phyloP scores from a whole-genome alignment of 192 early-diverging fungal species.

The Gorgonomyces haynaldii region DNA sequence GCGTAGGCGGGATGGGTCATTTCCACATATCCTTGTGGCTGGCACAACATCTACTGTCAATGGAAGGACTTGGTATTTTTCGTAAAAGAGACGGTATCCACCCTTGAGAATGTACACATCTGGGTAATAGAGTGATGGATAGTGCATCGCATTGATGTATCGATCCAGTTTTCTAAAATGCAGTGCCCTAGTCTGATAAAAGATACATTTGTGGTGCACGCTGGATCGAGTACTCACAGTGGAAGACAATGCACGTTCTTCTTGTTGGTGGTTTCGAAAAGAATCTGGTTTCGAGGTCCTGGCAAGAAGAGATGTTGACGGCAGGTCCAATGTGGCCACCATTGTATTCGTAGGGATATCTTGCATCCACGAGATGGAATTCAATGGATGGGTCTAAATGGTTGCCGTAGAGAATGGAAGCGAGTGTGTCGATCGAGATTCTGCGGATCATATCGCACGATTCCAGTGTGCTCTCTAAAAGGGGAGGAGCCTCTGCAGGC shows the following conservation, averaged over 20 bases:
- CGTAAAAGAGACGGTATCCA: constrained; percentile 69
- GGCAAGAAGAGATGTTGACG: constrained; percentile 52
- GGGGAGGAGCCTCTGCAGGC: too few relatives aligned
- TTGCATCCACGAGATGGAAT: constrained; percentile 65
- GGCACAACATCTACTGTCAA: constrained; percentile 35
- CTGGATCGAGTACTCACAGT: constrained; percentile 78
- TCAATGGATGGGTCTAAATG: constrained; percentile 48
- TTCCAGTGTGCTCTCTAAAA: too few relatives aligned
- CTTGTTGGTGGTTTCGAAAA: constrained; percentile 29
- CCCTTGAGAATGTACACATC: constrained; percentile 78
- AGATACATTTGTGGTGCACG: constrained; percentile 65
- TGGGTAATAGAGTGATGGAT: constrained; percentile 71
- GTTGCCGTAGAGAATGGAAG: constrained; percentile 52
- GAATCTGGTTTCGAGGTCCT: constrained; percentile 48
- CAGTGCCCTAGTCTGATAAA: constrained; percentile 36
- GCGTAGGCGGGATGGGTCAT: constrained; percentile 57
- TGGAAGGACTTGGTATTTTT: constrained; percentile 25
- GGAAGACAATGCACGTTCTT: constrained; percentile 61
- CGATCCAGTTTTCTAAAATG: constrained; percentile 66
- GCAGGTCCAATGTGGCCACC: constrained; percentile 74
- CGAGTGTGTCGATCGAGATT: constrained; percentile 38
- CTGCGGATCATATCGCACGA: constrained; percentile 60
- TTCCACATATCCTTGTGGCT: constrained; percentile 66
- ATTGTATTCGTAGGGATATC: constrained; percentile 78
- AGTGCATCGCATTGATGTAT: constrained; percentile 50